Base-by-base conservation (phyloP, 208 protist genomes). In the Leishmania major region DNA sequence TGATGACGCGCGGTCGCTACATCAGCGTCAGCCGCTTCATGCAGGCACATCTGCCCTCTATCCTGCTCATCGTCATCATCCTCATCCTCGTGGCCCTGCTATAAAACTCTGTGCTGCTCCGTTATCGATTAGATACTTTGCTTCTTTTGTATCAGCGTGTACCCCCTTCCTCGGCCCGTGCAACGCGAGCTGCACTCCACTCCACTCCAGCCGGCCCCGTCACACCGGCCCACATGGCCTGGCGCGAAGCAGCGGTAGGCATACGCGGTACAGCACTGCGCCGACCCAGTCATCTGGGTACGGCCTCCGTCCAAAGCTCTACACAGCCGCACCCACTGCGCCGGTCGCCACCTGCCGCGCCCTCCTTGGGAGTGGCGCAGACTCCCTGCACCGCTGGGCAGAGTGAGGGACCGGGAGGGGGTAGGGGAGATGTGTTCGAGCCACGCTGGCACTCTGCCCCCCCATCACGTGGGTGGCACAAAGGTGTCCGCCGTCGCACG, bases 1-100 rank as follows among this genome's bases (percentile, higher is more conserved):
- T 93, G 82, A 79, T 79, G 15, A 64, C 76, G 47, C 82, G 93
- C 83, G 91, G 92, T 5, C 64, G 77, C 10, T 96, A 92, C 67
- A 49, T 87, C 15, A 82, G 79, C 49, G 35, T 70, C 3, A 19
- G 64, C 2, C 90, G 84, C 22, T 90, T 89, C 72, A 57, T 90
- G 15, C 82, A 72, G 59, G 87, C 92, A 3, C 87, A 92, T 71
- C 22, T 88, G 0, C 90, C 92, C 5, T 77, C 78, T 49, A 40
- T 78, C 67, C 4, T 84, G 37, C 79, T 85, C n/a, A 15, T 85
- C 62, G 17, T 53, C n/a, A 31, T 81, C 43, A 57, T 85, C 62
- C 11, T 79, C 0, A 45, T 84, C 35, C 62, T 88, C 43, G 5
- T 71, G 43, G 0, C 64, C 37, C 13, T 86, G 2, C 45, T 80